Evolutionary conservation across 176 grass and related monocot species (phyloP).

Genomic region (Musa itinerans): DNA sequence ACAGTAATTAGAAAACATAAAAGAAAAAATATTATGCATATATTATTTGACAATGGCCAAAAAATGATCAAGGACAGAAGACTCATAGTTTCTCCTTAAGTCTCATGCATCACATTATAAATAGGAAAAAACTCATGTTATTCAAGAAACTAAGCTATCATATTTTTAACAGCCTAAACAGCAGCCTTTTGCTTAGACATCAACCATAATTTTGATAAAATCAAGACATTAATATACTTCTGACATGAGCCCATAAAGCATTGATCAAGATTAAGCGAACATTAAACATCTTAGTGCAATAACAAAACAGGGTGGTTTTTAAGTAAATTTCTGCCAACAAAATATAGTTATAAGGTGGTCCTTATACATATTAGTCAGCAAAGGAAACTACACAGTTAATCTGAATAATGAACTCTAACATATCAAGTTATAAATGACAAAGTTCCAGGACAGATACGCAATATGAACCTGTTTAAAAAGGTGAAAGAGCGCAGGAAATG

Average conservation of each 20-base stretch:
- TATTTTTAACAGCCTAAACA: neutral
- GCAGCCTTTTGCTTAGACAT: neutral
- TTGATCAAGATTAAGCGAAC: neutral
- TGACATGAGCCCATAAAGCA: neutral
- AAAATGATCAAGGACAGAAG: neutral
- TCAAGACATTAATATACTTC: conserved; percentile 12
- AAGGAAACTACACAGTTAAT: neutral
- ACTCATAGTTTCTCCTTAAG: neutral
- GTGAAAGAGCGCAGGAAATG: conserved; percentile 90
- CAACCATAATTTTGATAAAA: conserved; percentile 7
- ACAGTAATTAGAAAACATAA: neutral
- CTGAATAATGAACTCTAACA: neutral
- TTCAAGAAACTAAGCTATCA: no score
- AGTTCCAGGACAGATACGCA: neutral
- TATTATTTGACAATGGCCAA: neutral
- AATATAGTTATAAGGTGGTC: no score
- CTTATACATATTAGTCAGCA: neutral
- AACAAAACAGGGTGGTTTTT: neutral
- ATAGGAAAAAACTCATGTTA: neutral
- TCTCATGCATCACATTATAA: no score
- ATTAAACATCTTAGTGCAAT: neutral
- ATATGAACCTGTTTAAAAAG: conserved; percentile 75
- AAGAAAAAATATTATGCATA: neutral
- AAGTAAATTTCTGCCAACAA: neutral
- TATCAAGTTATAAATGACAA: neutral